A percentile compares a stretch with the other conserved stretches of the same genome.
phyloP scores from a whole-genome alignment of 1,139 yeast genomes.

The Candida tetrigidarum region DNA sequence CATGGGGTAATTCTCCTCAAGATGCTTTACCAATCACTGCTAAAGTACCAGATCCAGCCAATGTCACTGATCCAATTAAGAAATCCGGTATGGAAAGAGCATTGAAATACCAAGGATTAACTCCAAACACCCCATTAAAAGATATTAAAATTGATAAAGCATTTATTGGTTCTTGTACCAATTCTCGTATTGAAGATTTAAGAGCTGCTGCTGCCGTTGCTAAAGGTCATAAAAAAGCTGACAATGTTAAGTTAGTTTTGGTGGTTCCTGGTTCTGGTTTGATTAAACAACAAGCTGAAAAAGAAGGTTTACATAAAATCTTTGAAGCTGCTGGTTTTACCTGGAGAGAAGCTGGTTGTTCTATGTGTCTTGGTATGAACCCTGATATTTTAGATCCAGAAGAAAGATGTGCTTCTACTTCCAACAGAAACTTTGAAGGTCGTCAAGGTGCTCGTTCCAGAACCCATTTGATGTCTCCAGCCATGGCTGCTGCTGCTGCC shows the following conservation, averaged over 20 bases:
- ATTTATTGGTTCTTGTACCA: constrained; percentile 97
- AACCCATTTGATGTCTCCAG: constrained; percentile 98
- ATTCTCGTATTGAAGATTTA: constrained; percentile 95
- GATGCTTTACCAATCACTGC: constrained; percentile 96
- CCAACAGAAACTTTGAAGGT: constrained; percentile 98
- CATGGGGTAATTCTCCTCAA: constrained; percentile 99
- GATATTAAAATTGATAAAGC: constrained; percentile 85
- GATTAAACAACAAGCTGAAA: constrained; percentile 90
- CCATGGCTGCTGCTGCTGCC: constrained; percentile 99
- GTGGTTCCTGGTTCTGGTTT: constrained; percentile 98
- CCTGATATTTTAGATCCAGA: constrained; percentile 94
- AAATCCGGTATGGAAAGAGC: constrained; percentile 91
- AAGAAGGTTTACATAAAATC: constrained; percentile 90
- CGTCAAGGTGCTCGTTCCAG: constrained; percentile 98
- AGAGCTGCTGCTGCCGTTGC: constrained; percentile 95
- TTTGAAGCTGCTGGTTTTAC: constrained; percentile 93
- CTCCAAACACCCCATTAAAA: constrained; percentile 77
- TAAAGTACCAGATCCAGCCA: constrained; percentile 85
- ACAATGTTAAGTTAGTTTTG: constrained; percentile 76
- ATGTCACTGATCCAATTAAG: constrained; percentile 71
- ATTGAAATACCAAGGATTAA: constrained; percentile 87
- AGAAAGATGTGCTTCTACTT: constrained; percentile 98
- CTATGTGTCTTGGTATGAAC: constrained; percentile 99
- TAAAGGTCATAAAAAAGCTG: constrained; percentile 88
- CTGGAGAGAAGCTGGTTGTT: constrained; percentile 99